phyloP scores from a whole-genome alignment of 345 rosid genomes.

The Eucalyptus microcorys region DNA sequence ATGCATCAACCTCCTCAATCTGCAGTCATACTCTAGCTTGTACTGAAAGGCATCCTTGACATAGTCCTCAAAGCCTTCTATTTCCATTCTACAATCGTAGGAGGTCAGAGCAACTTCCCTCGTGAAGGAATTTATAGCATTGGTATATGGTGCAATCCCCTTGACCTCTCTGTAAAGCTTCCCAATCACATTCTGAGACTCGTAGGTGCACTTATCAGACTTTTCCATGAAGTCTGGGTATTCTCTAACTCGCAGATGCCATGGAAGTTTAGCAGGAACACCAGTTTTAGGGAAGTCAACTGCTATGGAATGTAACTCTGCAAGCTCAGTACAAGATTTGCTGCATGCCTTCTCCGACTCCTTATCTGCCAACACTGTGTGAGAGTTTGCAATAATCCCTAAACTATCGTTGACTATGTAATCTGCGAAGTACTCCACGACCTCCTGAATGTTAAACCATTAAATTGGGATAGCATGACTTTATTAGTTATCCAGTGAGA shows the following conservation, averaged over 20 bases:
- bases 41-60: slow-evolving; percentile 23
- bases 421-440: slow-evolving; percentile 31
- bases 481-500: background rate
- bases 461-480: slow-evolving; percentile 7
- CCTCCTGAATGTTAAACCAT: slow-evolving; percentile 15
- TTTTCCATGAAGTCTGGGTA: slow-evolving; percentile 69
- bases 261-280: slow-evolving; percentile 33
- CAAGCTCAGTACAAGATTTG: slow-evolving; percentile 21
- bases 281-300: slow-evolving; percentile 62
- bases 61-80: slow-evolving; percentile 26
- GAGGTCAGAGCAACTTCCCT: slow-evolving; percentile 8
- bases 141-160: slow-evolving; percentile 5
- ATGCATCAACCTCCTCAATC: slow-evolving; percentile 39
- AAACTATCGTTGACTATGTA: slow-evolving; percentile 43
- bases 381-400: slow-evolving; percentile 46
- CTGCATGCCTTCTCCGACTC: slow-evolving; percentile 22
- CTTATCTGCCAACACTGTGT: slow-evolving; percentile 39
- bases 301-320: slow-evolving; percentile 26
- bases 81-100: slow-evolving; percentile 50
- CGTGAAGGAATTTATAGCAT: slow-evolving; percentile 14
- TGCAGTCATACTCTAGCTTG: slow-evolving; percentile 32
- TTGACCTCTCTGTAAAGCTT: slow-evolving; percentile 42
- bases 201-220: slow-evolving; percentile 22
- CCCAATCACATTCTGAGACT: slow-evolving; percentile 26
- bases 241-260: slow-evolving; percentile 11